Conservation (phyloP, 192 early-diverging fungal genomes). For the Coemansia sp. region DNA sequence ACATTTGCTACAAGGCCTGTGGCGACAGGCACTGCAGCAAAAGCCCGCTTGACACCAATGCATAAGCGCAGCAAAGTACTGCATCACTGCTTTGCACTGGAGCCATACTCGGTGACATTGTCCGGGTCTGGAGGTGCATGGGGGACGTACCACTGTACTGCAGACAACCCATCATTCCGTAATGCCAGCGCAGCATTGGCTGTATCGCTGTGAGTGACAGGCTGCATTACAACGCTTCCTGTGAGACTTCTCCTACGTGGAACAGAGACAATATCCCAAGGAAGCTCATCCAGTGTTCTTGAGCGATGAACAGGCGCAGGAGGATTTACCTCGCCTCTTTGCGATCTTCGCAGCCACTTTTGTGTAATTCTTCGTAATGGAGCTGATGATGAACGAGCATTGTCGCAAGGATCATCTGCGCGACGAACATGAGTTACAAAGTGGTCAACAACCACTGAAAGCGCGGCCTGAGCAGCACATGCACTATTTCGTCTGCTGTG, state of each 20-base stretch:
- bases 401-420: background rate
- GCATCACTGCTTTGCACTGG: background rate
- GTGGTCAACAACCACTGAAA: constrained; percentile 13
- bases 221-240: constrained; percentile 12
- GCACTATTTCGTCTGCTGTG: background rate
- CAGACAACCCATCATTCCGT: constrained; percentile 40
- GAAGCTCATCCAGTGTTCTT: constrained; percentile 25
- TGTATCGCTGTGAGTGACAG: constrained; percentile 5
- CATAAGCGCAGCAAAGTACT: background rate
- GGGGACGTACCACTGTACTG: constrained; percentile 40
- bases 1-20: background rate
- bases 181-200: constrained; percentile 28
- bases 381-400: background rate
- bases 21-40: background rate
- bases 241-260: constrained; percentile 14
- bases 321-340: background rate
- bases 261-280: constrained; percentile 36
- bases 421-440: constrained; percentile 1
- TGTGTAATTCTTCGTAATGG: constrained; percentile 9
- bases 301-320: constrained; percentile 18
- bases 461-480: background rate
- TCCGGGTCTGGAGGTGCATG: constrained; percentile 6
- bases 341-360: constrained; percentile 10
- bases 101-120: background rate
- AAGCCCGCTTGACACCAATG: background rate